Conservation (phyloP, 2,329 filamentous ascomycete genomes). For the Fusarium denticulatum region DNA sequence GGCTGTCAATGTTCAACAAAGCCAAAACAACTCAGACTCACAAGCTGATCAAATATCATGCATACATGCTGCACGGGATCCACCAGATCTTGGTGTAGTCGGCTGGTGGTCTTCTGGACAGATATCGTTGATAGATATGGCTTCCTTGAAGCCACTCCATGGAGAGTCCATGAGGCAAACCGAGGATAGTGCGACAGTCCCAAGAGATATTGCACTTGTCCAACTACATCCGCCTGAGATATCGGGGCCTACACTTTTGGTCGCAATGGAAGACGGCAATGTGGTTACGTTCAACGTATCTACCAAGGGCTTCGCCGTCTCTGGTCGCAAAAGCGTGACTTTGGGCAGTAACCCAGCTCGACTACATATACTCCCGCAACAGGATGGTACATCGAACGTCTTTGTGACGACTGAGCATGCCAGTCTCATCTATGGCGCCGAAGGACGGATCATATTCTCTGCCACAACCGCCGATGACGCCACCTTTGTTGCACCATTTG, state of each 20-base stretch:
- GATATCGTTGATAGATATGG: conserved; percentile 77
- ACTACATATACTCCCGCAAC: conserved; percentile 79
- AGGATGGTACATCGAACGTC: conserved; percentile 76
- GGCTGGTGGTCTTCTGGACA: conserved; percentile 89
- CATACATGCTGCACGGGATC: conserved; percentile 75
- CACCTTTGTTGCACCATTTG: conserved; percentile 82
- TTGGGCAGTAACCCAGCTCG: conserved; percentile 86
- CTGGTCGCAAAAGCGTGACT: conserved; percentile 80
- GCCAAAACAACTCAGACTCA: conserved; percentile 59
- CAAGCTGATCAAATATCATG: conserved; percentile 81
- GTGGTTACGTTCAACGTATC: conserved; percentile 86
- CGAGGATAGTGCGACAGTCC: conserved; percentile 78
- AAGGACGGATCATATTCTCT: conserved; percentile 90
- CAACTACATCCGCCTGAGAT: conserved; percentile 73
- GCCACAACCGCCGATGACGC: conserved; percentile 91
- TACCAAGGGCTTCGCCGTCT: conserved; percentile 67
- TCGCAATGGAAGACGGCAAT: conserved; percentile 92
- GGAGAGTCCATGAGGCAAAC: conserved; percentile 69
- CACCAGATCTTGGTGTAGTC: conserved; percentile 75
- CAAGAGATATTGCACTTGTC: conserved; percentile 82
- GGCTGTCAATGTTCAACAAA: conserved; percentile 66
- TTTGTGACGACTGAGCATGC: conserved; percentile 96
- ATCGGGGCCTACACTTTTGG: conserved; percentile 78
- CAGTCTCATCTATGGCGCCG: conserved; percentile 89
- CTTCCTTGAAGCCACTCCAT: conserved; percentile 71